These are phyloP conservation scores for Aspergillaceae sp. DNA, from an alignment of 2,329 filamentous ascomycete genomes.

Conservation along the genomic window DNA sequence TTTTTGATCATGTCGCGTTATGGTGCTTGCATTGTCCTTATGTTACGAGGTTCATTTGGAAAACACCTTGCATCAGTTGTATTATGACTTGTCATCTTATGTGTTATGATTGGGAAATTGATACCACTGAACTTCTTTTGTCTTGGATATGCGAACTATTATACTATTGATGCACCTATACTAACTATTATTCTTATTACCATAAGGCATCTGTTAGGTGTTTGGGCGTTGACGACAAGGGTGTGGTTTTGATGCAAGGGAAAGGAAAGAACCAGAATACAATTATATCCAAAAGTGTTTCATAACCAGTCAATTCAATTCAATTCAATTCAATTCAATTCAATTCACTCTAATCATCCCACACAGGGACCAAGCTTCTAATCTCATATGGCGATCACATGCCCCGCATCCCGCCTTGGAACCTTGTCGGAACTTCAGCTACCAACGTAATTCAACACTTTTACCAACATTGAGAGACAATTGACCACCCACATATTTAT, in stretches of 20 bases:
- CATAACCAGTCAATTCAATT: no score
- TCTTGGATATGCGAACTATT: constrained; percentile 1
- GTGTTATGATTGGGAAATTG: constrained; percentile 9
- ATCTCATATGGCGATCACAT: constrained; percentile 2
- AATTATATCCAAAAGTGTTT: not conserved
- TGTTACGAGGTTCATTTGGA: constrained; percentile 8
- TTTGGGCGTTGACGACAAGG: not conserved
- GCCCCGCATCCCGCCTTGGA: constrained; percentile 6
- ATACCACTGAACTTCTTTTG: constrained; percentile 10
- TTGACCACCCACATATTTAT: not conserved
- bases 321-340: no score
- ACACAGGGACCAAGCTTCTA: no score
- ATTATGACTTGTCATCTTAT: constrained; percentile 10
- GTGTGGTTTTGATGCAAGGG: not conserved
- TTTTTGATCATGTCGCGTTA: constrained; percentile 4
- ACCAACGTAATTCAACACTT: not conserved
- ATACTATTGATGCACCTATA: no score
- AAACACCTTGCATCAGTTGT: constrained; percentile 8
- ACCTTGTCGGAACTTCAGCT: constrained; percentile 1
- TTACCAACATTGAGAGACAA: not conserved
- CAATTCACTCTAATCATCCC: no score
- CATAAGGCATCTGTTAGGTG: not conserved
- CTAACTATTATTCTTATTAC: not conserved
- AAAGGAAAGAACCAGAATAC: not conserved
- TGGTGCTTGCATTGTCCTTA: not conserved